Conservation (phyloP, 1,284 basidiomycete species). For the Sporisorium exsertum region DNA sequence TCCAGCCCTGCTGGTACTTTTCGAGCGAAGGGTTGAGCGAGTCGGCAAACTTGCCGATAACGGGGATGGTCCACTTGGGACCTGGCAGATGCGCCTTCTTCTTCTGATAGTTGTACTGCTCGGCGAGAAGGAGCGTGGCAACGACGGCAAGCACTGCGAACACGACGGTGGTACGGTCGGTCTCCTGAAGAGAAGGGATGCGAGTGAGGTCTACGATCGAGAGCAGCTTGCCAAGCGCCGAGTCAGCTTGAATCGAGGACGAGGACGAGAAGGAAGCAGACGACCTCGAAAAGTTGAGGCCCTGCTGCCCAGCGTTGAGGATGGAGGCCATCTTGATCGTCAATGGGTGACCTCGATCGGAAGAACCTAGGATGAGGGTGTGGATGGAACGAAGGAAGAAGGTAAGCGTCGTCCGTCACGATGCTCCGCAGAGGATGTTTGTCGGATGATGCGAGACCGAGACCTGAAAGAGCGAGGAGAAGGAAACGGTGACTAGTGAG, state of each 20-base stretch:
- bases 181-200: conserved; percentile 45
- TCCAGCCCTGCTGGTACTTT: conserved; percentile 68
- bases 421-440: background rate
- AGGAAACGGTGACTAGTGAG: background rate
- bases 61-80: conserved; percentile 67
- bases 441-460: background rate
- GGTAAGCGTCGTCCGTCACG: background rate
- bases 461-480: conserved; percentile 2
- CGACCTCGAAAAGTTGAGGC: conserved; percentile 44
- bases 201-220: conserved; percentile 40
- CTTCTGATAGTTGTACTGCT: conserved; percentile 60
- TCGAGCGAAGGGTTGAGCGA: conserved; percentile 66
- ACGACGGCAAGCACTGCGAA: conserved; percentile 59
- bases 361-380: background rate
- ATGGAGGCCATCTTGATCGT: conserved; percentile 33
- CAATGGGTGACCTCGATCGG: background rate
- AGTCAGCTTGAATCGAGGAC: conserved; percentile 16
- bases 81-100: conserved; percentile 66
- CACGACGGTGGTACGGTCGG: conserved; percentile 48
- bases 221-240: conserved; percentile 38
- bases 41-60: conserved; percentile 69
- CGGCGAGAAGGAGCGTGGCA: conserved; percentile 53
- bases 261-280: conserved; percentile 5
- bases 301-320: conserved; percentile 43
- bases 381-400: background rate